Evolutionary conservation across 495 filamentous ascomycete species (phyloP).

Genomic region (Bombardia bombarda): DNA sequence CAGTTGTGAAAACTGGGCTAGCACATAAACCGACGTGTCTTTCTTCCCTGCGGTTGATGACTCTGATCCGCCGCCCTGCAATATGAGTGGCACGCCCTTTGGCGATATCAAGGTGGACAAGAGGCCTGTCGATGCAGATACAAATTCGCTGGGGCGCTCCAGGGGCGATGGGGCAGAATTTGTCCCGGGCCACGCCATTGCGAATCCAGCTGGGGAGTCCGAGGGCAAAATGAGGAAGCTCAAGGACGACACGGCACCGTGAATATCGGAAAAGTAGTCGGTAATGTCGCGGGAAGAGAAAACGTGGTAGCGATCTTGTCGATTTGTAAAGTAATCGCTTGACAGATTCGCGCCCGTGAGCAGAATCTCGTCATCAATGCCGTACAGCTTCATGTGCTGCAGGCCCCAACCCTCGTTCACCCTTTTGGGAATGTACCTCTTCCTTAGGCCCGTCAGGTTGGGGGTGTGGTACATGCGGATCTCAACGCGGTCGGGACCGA

Average conservation of each 20-base stretch:
- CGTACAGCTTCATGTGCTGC: conserved; percentile 99
- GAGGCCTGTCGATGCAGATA: conserved; percentile 54
- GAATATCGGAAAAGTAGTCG: conserved; percentile 72
- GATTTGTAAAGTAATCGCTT: conserved; percentile 90
- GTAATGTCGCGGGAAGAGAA: conserved; percentile 72
- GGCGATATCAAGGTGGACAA: conserved; percentile 55
- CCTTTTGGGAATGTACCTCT: conserved; percentile 72
- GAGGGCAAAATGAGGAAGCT: conserved; percentile 72
- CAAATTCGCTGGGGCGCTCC: conserved; percentile 56
- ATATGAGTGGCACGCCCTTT: conserved; percentile 14
- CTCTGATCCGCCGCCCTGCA: too few relatives aligned
- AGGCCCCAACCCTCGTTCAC: conserved; percentile 98
- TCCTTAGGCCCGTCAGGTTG: conserved; percentile 80
- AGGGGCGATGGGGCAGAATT: conserved; percentile 70
- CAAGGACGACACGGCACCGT: conserved; percentile 66
- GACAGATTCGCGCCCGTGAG: conserved; percentile 93
- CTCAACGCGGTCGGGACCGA: conserved; percentile 80
- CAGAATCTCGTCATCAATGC: conserved; percentile 91
- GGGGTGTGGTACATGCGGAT: conserved; percentile 97
- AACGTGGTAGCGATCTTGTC: conserved; percentile 90
- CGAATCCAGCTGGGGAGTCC: conserved; percentile 52
- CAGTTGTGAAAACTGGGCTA: conserved; percentile 78
- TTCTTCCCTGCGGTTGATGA: conserved; percentile 17
- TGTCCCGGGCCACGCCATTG: conserved; percentile 66
- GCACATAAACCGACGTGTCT: conserved; percentile 76